Evolutionary conservation across 805 yeast species (phyloP), one percentile per base, ranked within the genome.

Genomic region (Isabelozyma pseudorhagii): DNA sequence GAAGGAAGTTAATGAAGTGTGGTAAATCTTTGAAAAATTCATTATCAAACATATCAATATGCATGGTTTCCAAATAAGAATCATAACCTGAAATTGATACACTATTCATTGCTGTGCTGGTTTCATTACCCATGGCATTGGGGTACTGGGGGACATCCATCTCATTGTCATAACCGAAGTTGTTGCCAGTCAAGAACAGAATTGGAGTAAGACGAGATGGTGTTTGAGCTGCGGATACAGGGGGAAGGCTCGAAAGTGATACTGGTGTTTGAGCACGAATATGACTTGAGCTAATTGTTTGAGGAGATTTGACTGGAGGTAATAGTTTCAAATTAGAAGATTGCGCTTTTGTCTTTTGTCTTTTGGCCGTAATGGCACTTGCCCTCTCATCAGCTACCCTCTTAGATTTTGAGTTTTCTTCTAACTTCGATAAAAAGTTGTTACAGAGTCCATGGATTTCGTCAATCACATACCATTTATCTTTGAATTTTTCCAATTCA

Each of bases 391-490:
- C 39, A 36, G 27, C 46, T 36, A 40, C 15, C 6, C 18, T 45
- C 18, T 40, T 42, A 18, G 13, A 40, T 29, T 40, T 48, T 34
- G 46, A 21, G 17, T 18, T 43, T 46, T 39, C 41, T 27, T 52
- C 49, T 29, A 62, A 47, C 42, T 53, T 56, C n/a, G 55, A 52
- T 7, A 53, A 47, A 45, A 62, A 65, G 27, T 64, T 65, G 38
- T 51, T 52, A 7, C 62, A 48, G 18, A 64, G 48, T 38, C 54
- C 51, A 40, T 58, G 55, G 31, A 64, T 58, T 46, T 66, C 70
- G 43, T 66, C 69, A 8, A 64, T 63, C 10, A 64, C 54, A 60
- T 61, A 59, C 69, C 69, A 67, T 15, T 56, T 53, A 6, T 48
- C 34, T 14, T 56, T 27, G 50, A 58, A 62, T 42, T 58, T 54